Base-by-base conservation (phyloP, 352 stramenopile genomes). In the Phytophthora constricta region DNA sequence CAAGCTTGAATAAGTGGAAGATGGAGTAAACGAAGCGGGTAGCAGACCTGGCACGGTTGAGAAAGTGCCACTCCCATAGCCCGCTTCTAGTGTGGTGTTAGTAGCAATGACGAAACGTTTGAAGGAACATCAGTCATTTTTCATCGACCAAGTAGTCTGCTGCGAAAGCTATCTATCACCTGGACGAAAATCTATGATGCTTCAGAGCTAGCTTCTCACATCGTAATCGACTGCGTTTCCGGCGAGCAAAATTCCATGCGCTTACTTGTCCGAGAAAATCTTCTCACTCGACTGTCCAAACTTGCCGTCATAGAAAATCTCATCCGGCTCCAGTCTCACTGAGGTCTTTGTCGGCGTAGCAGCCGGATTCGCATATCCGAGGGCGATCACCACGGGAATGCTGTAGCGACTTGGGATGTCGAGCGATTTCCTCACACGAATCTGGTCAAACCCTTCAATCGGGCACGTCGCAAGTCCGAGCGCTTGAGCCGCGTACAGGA, bases 251-350 rank as follows among this genome's bases (percentile, higher is more conserved):
- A n/a, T n/a, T n/a, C n/a, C n/a, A n/a, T n/a, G n/a, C n/a, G n/a
- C 13, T 37, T 37, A 11, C 31, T 37, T 37, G 31, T 37, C 27
- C 2, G 66, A 65, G 70, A 95, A 90, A 63, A 93, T 69, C 34
- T 77, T 65, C 19, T 80, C 70, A 51, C 76, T 89, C 5, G 82
- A 90, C 17, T 80, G 49, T 47, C 89, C 89, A 59, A 95, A 96
- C 57, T 91, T 93, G 51, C 86, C 87, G 58, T 92, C 82, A 27
- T 94, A 97, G 61, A 96, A 96, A 14, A 96, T 58, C 53, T 94
- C 79, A 2, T 74, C 81, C 7, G 77, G 82, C 13, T 78, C 45
- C 17, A 96, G 66, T 7, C 88, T 80, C 39, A 63, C 76, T 4
- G 83, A 87, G 13, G 45, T 66, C 28, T 73, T 68, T 42, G 60